phyloP scores from a whole-genome alignment of 2,329 filamentous ascomycete species.

The Thelonectria blattea region DNA sequence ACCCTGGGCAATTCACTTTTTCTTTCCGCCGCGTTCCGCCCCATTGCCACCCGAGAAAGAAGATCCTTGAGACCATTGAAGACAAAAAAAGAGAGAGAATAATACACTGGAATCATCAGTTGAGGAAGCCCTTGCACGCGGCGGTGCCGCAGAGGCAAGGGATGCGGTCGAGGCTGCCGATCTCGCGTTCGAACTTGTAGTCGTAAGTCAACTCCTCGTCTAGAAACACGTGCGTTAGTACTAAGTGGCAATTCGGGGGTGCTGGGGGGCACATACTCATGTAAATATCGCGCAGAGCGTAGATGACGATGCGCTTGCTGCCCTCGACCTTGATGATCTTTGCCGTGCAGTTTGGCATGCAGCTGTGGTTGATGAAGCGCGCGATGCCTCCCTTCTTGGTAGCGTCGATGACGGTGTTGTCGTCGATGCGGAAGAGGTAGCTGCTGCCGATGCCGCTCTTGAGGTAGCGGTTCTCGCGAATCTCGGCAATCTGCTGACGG shows the following conservation, averaged over 20 bases:
- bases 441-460: conserved; percentile 97
- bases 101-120: conserved; percentile 68
- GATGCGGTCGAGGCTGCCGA: conserved; percentile 92
- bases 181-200: conserved; percentile 99
- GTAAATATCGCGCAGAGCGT: conserved; percentile 92
- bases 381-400: conserved; percentile 99
- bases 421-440: conserved; percentile 97
- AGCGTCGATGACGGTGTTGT: conserved; percentile 96
- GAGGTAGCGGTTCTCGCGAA: conserved; percentile 89
- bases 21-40: conserved; percentile 11
- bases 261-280: conserved; percentile 72
- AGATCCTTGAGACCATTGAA: background rate
- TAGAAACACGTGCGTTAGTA: conserved; percentile 53
- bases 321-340: conserved; percentile 99
- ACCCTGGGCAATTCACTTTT: conserved; percentile 29
- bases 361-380: conserved; percentile 98
- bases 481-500: conserved; percentile 94
- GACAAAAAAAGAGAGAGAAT: conserved; percentile 5
- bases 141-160: conserved; percentile 96
- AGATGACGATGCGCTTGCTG: conserved; percentile 98
- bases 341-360: conserved; percentile 96
- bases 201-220: conserved; percentile 99
- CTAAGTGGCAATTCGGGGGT: background rate
- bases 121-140: conserved; percentile 98
- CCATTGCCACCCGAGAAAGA: conserved; percentile 2